Conservation (phyloP, 352 stramenopile species). For the Phytophthora tubulina region DNA sequence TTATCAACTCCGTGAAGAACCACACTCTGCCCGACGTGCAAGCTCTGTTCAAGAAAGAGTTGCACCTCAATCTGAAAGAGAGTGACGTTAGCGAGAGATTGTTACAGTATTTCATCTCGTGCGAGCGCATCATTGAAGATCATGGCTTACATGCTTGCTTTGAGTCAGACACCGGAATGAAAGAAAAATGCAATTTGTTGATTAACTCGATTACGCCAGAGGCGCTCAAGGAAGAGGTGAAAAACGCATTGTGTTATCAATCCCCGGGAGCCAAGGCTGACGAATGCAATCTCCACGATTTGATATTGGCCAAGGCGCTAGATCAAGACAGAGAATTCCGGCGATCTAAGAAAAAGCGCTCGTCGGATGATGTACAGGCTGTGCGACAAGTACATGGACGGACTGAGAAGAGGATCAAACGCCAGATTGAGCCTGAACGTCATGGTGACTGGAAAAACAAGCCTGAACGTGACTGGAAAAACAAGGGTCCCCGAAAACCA, state of each 20-base stretch:
- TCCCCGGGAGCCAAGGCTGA: not conserved
- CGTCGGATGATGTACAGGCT: no score
- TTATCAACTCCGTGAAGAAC: constrained; percentile 20
- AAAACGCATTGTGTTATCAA: constrained; percentile 10
- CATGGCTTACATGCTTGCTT: constrained; percentile 19
- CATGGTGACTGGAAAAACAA: not conserved
- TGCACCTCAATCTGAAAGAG: constrained; percentile 25
- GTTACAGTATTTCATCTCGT: constrained; percentile 22
- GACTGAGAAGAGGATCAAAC: not conserved
- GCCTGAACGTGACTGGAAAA: not conserved
- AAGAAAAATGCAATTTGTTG: constrained; percentile 19
- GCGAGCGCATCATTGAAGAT: constrained; percentile 16
- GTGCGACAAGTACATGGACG: not conserved
- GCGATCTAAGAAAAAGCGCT: constrained; percentile 11
- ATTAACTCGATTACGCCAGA: constrained; percentile 2
- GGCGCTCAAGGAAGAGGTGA: constrained; percentile 4
- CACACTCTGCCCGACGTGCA: constrained; percentile 21
- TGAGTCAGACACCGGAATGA: not conserved
- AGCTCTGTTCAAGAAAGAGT: constrained; percentile 23
- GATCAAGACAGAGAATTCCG: constrained; percentile 24
- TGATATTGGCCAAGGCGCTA: no score
- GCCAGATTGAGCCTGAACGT: not conserved
- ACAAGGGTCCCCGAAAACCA: no score
- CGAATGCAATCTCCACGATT: no score
- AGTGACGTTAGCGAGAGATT: constrained; percentile 18